Conservation (phyloP, 495 filamentous ascomycete genomes). For the Usnea hakonensis region DNA sequence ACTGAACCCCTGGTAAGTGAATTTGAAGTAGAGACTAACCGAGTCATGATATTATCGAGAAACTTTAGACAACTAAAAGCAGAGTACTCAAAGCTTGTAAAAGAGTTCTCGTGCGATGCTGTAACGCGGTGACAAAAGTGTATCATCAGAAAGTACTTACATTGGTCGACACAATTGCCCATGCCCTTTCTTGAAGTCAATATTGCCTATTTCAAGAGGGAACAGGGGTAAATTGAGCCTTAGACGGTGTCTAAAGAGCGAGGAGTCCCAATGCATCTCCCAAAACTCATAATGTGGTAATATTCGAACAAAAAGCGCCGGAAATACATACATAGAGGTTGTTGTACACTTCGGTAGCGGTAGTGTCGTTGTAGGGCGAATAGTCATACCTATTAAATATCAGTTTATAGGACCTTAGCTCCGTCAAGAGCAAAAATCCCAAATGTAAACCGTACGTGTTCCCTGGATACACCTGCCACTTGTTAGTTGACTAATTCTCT, state of each 20-base stretch:
- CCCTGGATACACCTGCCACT: conserved; percentile 24
- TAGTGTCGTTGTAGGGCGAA: conserved; percentile 49
- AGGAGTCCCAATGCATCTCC: background rate
- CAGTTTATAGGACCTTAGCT: background rate
- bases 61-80: background rate
- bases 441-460: conserved; percentile 53
- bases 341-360: conserved; percentile 42
- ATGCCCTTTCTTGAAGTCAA: conserved; percentile 21
- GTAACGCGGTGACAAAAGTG: background rate
- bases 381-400: conserved; percentile 35
- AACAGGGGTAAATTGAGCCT: background rate
- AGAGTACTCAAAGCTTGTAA: background rate
- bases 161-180: conserved; percentile 57
- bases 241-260: background rate
- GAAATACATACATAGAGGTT: conserved; percentile 30
- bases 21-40: background rate
- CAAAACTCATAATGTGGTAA: background rate
- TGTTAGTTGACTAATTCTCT: background rate
- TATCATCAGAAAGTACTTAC: background rate
- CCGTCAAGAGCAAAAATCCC: background rate
- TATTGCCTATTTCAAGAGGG: background rate
- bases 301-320: background rate
- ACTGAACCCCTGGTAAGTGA: conserved; percentile 20
- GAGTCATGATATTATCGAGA: background rate
- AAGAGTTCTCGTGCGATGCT: background rate